phyloP scores from a whole-genome alignment of 495 filamentous ascomycete species.

The Xylona heveae region DNA sequence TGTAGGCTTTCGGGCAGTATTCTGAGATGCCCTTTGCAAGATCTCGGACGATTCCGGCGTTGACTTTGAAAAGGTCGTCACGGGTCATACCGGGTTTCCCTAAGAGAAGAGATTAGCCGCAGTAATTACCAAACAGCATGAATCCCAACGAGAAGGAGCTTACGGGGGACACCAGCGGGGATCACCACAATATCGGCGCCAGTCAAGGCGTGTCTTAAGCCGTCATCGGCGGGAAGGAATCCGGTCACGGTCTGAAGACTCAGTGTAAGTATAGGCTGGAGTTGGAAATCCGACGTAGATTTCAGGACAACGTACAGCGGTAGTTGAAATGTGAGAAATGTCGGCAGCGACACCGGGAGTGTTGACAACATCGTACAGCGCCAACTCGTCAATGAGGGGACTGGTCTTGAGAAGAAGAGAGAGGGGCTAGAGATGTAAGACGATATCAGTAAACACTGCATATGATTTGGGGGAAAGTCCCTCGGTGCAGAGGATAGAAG shows the following conservation, averaged over 20 bases:
- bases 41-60: conserved; percentile 81
- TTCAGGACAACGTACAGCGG: conserved; percentile 42
- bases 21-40: conserved; percentile 72
- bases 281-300: conserved; percentile 64
- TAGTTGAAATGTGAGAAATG: conserved; percentile 88
- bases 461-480: no score
- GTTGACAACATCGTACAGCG: conserved; percentile 98
- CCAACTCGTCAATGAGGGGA: conserved; percentile 70
- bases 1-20: conserved; percentile 70
- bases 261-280: conserved; percentile 44
- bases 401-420: conserved; percentile 84
- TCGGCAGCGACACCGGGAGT: conserved; percentile 90
- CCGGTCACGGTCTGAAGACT: conserved; percentile 61
- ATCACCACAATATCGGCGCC: conserved; percentile 91
- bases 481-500: background rate
- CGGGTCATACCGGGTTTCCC: conserved; percentile 99
- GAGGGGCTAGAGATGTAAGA: conserved; percentile 52
- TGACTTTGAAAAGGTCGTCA: conserved; percentile 98
- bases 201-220: conserved; percentile 67
- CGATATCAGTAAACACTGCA: conserved; percentile 15
- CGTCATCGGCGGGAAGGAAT: conserved; percentile 77
- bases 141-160: conserved; percentile 14
- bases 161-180: conserved; percentile 92
- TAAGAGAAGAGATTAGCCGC: conserved; percentile 16
- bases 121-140: background rate